Percentiles rank a stretch among this genome's conserved stretches.
phyloP scores from a whole-genome alignment of 176 grass and related monocot genomes.

The Paspalum vaginatum region DNA sequence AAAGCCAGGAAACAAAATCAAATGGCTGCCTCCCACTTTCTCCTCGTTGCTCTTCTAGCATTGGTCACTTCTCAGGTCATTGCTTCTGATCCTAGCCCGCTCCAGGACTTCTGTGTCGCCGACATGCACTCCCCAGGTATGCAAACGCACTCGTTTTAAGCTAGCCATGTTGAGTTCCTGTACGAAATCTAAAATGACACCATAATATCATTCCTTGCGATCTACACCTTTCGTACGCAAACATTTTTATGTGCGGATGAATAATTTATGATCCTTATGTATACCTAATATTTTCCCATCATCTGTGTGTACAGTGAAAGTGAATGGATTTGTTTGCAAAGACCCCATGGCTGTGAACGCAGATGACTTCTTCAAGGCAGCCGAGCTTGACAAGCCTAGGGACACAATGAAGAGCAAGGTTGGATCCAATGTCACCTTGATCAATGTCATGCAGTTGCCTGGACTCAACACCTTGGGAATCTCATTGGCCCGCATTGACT shows the following conservation, averaged over 20 bases:
- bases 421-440: conserved; percentile 9
- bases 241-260: not conserved
- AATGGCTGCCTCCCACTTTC: conserved; percentile 11
- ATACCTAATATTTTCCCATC: not conserved
- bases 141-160: not conserved
- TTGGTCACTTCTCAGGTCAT: not conserved
- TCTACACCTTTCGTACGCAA: not conserved
- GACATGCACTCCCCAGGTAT: conserved; percentile 27
- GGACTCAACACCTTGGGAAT: conserved; percentile 36
- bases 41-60: not conserved
- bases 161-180: no score
- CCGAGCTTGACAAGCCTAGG: conserved; percentile 4
- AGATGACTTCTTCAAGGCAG: conserved; percentile 33
- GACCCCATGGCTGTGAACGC: conserved; percentile 3
- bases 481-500: not conserved
- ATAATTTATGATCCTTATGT: not conserved
- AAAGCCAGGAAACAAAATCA: not conserved
- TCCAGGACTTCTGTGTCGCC: conserved; percentile 26
- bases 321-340: conserved; percentile 46
- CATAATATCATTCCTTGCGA: not conserved
- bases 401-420: conserved; percentile 29
- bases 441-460: conserved; percentile 11
- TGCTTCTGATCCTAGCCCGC: conserved; percentile 33
- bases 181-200: not conserved
- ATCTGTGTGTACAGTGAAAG: not conserved